These are phyloP conservation scores for Quercus cerris DNA, from an alignment of 306 rosid genomes.

Conservation along the genomic window DNA sequence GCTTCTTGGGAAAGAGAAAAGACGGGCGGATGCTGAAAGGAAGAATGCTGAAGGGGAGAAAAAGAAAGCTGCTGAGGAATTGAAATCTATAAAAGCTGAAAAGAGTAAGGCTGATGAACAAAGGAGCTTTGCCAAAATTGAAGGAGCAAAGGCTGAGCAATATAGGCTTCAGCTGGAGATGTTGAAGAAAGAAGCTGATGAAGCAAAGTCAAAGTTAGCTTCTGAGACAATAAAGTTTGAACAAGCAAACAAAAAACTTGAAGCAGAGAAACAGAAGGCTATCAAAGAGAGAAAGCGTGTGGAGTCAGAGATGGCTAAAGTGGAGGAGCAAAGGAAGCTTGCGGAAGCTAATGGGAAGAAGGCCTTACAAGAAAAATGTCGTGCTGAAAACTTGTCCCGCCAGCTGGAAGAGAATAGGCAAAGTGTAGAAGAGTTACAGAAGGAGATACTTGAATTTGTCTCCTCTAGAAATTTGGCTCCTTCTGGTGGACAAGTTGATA, in stretches of 20 bases:
- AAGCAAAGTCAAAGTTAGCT: slow-evolving; percentile 44
- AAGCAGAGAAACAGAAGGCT: slow-evolving; percentile 47
- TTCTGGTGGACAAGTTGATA: slow-evolving; percentile 1
- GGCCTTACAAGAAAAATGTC: slow-evolving; percentile 24
- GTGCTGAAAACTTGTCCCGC: slow-evolving; percentile 30
- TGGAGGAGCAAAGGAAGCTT: slow-evolving; percentile 37
- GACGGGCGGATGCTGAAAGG: slow-evolving; percentile 48
- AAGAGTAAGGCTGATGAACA: slow-evolving; percentile 39
- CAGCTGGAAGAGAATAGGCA: slow-evolving; percentile 31
- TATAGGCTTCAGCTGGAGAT: slow-evolving; percentile 37
- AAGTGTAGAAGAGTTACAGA: slow-evolving; percentile 32
- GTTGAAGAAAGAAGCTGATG: slow-evolving; percentile 53
- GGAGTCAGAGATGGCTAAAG: slow-evolving; percentile 50
- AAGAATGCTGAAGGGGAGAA: slow-evolving; percentile 53
- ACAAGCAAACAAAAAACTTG: slow-evolving; percentile 47
- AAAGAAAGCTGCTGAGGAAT: slow-evolving; percentile 49
- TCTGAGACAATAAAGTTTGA: slow-evolving; percentile 37
- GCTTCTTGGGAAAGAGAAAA: slow-evolving; percentile 53
- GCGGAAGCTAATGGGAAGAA: slow-evolving; percentile 28
- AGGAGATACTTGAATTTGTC: slow-evolving; percentile 21
- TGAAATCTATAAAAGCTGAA: slow-evolving; percentile 41
- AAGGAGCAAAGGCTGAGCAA: slow-evolving; percentile 46
- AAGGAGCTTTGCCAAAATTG: slow-evolving; percentile 37
- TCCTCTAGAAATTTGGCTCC: slow-evolving; percentile 4
- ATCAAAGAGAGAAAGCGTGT: slow-evolving; percentile 50